These are phyloP conservation scores for Vinca minor DNA, from an alignment of 257 asterid genomes.

Conservation along the genomic window DNA sequence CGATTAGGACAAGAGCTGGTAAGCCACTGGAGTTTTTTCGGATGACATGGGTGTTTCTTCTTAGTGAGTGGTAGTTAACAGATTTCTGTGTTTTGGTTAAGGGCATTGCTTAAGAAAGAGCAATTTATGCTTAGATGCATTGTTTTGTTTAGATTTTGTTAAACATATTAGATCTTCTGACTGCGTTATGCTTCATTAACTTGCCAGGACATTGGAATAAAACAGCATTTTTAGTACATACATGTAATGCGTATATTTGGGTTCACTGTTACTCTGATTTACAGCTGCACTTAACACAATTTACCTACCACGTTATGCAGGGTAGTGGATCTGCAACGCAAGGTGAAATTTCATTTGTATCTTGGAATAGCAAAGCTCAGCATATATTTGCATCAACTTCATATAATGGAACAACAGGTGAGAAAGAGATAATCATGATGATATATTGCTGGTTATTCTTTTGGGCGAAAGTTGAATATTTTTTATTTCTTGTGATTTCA, in stretches of 20 bases:
- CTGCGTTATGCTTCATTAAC: background rate
- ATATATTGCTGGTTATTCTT: background rate
- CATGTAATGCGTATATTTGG: background rate
- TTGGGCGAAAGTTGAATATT: constrained; percentile 16
- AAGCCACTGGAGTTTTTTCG: background rate
- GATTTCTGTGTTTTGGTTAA: background rate
- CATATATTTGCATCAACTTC: constrained; percentile 92
- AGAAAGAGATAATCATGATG: constrained; percentile 21
- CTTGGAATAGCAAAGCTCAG: constrained; percentile 89
- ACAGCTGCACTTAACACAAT: background rate
- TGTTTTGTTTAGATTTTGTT: background rate
- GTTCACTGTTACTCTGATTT: background rate
- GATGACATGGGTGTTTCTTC: background rate
- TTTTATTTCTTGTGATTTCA: constrained; percentile 29
- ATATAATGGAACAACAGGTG: constrained; percentile 85
- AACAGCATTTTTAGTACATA: background rate
- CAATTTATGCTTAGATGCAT: background rate
- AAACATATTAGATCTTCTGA: background rate
- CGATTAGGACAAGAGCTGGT: background rate
- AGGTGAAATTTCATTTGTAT: constrained; percentile 87
- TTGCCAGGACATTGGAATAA: background rate
- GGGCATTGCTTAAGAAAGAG: background rate
- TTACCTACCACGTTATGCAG: constrained; percentile 38
- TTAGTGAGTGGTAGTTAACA: background rate
- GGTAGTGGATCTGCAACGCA: constrained; percentile 88